Conservation (phyloP, 2,329 filamentous ascomycete genomes). For the Epichloe coenophiala region DNA sequence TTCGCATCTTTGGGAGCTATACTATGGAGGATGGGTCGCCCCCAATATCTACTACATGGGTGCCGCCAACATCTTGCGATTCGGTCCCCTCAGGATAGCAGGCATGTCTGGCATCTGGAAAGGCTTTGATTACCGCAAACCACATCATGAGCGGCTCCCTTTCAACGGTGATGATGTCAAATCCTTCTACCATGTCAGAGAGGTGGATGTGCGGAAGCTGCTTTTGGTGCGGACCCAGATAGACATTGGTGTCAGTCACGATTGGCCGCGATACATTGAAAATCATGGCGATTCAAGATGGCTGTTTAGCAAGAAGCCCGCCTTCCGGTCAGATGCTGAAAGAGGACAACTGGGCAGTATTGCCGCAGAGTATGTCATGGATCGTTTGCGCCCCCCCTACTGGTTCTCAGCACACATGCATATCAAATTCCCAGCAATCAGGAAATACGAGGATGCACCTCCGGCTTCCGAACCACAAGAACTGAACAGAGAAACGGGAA, state of each 20-base stretch:
- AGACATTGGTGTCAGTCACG: conserved; percentile 84
- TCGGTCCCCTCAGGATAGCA: conserved; percentile 77
- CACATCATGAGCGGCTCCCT: conserved; percentile 75
- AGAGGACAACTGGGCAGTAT: conserved; percentile 65
- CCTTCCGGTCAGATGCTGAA: conserved; percentile 63
- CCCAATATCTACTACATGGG: conserved; percentile 97
- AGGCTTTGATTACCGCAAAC: conserved; percentile 69
- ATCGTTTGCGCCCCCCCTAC: conserved; percentile 64
- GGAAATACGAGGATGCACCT: conserved; percentile 32
- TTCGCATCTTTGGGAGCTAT: conserved; percentile 80
- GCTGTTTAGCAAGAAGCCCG: conserved; percentile 60
- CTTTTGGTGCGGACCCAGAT: conserved; percentile 75
- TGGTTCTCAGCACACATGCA: conserved; percentile 96
- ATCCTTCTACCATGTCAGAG: conserved; percentile 79
- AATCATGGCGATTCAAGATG: conserved; percentile 54
- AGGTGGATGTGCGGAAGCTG: conserved; percentile 82
- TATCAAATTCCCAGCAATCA: conserved; percentile 67
- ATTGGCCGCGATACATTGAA: conserved; percentile 84
- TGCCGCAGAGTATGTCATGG: conserved; percentile 68
- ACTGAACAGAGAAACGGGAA: no score
- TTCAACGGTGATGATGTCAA: conserved; percentile 66
- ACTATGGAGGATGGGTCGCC: conserved; percentile 93
- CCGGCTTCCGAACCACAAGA: neutral
- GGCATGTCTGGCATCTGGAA: conserved; percentile 95
- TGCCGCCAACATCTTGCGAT: conserved; percentile 73